phyloP scores from a whole-genome alignment of 129 eudicot genomes.

The Helianthus tuberosus region DNA sequence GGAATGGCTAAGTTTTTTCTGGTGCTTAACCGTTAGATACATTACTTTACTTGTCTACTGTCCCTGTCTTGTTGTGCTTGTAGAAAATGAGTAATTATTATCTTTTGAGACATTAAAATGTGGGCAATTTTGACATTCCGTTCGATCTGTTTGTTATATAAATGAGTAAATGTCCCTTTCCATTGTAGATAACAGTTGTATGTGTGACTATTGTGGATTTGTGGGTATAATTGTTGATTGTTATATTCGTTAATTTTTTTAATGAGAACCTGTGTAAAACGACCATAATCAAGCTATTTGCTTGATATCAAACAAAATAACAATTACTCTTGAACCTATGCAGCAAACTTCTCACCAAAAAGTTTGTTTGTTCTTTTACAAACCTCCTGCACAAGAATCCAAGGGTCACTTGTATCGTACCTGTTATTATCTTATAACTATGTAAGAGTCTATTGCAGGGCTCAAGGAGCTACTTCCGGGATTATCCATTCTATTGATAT shows the following conservation, averaged over 20 bases:
- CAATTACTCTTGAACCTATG: not conserved
- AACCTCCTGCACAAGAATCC: not conserved
- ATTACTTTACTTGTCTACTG: not conserved
- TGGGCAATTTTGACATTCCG: not conserved
- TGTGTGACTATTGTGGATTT: not conserved
- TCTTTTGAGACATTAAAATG: not conserved
- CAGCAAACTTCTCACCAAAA: not conserved
- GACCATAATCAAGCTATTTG: not conserved
- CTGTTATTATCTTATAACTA: not conserved
- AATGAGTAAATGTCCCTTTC: not conserved
- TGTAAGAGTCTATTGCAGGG: conserved; percentile 52
- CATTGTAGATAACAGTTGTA: not conserved
- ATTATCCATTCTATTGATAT: conserved; percentile 85
- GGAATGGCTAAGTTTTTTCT: not conserved
- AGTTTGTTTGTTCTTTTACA: conserved; percentile 1
- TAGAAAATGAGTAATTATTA: not conserved
- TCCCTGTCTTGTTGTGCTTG: conserved; percentile 1
- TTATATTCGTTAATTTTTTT: not conserved
- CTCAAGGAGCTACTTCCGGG: conserved; percentile 61
- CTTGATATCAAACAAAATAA: conserved; percentile 2
- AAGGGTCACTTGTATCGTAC: conserved; percentile 6
- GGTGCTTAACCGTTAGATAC: not conserved
- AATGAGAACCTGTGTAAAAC: conserved; percentile 3
- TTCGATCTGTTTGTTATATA: not conserved
- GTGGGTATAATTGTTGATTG: not conserved